Conservation (phyloP, 2,329 filamentous ascomycete species). For the Alternaria consortialis region DNA sequence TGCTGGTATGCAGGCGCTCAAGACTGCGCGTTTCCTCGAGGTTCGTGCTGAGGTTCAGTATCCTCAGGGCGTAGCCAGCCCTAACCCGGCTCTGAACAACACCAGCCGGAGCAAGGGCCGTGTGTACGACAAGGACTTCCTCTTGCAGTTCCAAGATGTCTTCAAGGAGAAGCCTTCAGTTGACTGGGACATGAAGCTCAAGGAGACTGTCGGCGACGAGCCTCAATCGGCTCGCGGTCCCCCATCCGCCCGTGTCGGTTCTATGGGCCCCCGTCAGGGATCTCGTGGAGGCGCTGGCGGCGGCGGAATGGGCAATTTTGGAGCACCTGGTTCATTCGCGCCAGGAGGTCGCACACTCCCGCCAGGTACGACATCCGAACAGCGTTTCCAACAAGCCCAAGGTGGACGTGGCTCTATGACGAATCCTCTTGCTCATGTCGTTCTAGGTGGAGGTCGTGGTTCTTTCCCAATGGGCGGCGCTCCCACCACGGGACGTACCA, state of each 20-base stretch:
- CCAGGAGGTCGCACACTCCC: constrained; percentile 67
- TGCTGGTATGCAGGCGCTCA: constrained; percentile 90
- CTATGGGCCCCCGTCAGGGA: constrained; percentile 58
- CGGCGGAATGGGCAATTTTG: constrained; percentile 74
- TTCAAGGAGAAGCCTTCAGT: constrained; percentile 96
- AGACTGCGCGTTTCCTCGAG: constrained; percentile 87
- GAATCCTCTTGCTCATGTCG: constrained; percentile 68
- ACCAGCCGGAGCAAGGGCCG: constrained; percentile 82
- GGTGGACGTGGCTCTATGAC: constrained; percentile 43
- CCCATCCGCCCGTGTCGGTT: constrained; percentile 67
- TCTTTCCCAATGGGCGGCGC: constrained; percentile 63
- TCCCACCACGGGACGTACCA: constrained; percentile 71
- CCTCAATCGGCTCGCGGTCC: constrained; percentile 68
- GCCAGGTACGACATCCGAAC: constrained; percentile 77
- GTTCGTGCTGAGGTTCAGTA: constrained; percentile 82
- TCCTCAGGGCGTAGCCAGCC: constrained; percentile 76
- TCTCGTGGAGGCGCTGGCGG: constrained; percentile 52
- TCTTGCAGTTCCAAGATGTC: constrained; percentile 94
- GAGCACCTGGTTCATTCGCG: constrained; percentile 50
- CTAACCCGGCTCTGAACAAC: constrained; percentile 91
- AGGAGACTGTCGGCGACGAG: constrained; percentile 84
- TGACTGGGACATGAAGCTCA: constrained; percentile 90
- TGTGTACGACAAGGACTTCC: constrained; percentile 94
- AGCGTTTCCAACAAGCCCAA: constrained; percentile 67
- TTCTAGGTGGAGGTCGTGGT: constrained; percentile 61